A percentile compares a stretch with the other conserved stretches of the same genome.
These are phyloP conservation scores for Penicillium subrubescens DNA, from an alignment of 495 filamentous ascomycete genomes.

Conservation along the genomic window DNA sequence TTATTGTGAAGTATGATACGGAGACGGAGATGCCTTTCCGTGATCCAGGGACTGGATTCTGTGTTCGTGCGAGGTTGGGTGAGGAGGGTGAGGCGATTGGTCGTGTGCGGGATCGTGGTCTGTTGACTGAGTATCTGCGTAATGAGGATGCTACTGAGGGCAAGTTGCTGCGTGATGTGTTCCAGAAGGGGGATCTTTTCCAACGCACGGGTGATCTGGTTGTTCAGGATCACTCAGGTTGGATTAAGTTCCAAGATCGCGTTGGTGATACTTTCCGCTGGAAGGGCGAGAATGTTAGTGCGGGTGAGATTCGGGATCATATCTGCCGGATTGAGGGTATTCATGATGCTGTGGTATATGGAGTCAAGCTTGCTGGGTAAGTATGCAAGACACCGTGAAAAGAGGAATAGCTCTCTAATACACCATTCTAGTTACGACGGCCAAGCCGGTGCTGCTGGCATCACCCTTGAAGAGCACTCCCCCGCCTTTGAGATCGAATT, in stretches of 20 bases:
- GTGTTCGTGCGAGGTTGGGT: slow-evolving; percentile 55
- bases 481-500: slow-evolving; percentile 33
- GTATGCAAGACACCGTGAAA: not conserved
- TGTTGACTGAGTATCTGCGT: slow-evolving; percentile 79
- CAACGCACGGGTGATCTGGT: slow-evolving; percentile 87
- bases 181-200: slow-evolving; percentile 78
- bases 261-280: slow-evolving; percentile 95
- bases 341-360: slow-evolving; percentile 54
- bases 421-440: slow-evolving; percentile 48
- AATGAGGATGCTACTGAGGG: slow-evolving; percentile 71
- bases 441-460: slow-evolving; percentile 53
- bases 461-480: slow-evolving; percentile 46
- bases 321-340: slow-evolving; percentile 48
- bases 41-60: slow-evolving; percentile 72
- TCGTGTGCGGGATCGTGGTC: slow-evolving; percentile 60
- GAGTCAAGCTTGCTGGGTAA: slow-evolving; percentile 48
- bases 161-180: slow-evolving; percentile 79
- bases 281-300: slow-evolving; percentile 92
- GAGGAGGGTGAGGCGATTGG: slow-evolving; percentile 84
- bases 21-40: slow-evolving; percentile 71
- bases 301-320: slow-evolving; percentile 63
- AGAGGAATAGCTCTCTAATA: not conserved
- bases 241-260: slow-evolving; percentile 81
- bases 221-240: slow-evolving; percentile 66
- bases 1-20: slow-evolving; percentile 72